Percentiles rank a stretch among this genome's conserved stretches.
Evolutionary conservation across 2,329 filamentous ascomycete genomes (phyloP).

Genomic region (Aspergillus spinulosporus): DNA sequence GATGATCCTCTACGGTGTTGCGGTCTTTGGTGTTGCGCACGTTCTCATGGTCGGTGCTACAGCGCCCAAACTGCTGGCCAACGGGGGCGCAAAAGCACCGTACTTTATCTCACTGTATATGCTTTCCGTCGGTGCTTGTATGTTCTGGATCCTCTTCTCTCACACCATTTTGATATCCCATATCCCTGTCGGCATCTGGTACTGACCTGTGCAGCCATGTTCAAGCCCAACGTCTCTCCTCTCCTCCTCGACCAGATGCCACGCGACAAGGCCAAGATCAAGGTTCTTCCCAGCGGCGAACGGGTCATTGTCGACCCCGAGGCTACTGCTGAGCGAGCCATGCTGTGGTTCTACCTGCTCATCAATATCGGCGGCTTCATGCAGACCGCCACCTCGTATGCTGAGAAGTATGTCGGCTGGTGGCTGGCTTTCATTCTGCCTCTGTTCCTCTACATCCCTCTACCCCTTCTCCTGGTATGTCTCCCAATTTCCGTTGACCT

Average conservation of each 20-base stretch:
- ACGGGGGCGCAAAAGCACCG: slow-evolving; percentile 25
- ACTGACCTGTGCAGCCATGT: slow-evolving; percentile 15
- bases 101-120: slow-evolving; percentile 37
- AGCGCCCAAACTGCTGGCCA: slow-evolving; percentile 3
- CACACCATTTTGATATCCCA: not conserved
- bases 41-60: slow-evolving; percentile 35
- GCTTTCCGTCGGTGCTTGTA: slow-evolving; percentile 41
- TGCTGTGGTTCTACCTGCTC: slow-evolving; percentile 39
- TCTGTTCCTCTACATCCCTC: slow-evolving; percentile 37
- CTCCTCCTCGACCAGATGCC: slow-evolving; percentile 49
- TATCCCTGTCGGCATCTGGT: not conserved
- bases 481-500: no score
- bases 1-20: slow-evolving; percentile 41
- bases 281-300: slow-evolving; percentile 47
- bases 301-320: slow-evolving; percentile 52
- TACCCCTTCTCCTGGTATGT: slow-evolving; percentile 26
- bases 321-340: slow-evolving; percentile 41
- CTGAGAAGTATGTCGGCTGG: slow-evolving; percentile 45
- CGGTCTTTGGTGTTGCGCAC: slow-evolving; percentile 41
- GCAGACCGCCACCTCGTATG: slow-evolving; percentile 42
- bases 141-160: slow-evolving; percentile 4
- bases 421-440: slow-evolving; percentile 39
- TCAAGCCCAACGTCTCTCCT: slow-evolving; percentile 47
- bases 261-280: slow-evolving; percentile 39
- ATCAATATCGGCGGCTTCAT: slow-evolving; percentile 38